Base-by-base conservation (phyloP, 2,329 filamentous ascomycete species). In the Fusarium palustre region DNA sequence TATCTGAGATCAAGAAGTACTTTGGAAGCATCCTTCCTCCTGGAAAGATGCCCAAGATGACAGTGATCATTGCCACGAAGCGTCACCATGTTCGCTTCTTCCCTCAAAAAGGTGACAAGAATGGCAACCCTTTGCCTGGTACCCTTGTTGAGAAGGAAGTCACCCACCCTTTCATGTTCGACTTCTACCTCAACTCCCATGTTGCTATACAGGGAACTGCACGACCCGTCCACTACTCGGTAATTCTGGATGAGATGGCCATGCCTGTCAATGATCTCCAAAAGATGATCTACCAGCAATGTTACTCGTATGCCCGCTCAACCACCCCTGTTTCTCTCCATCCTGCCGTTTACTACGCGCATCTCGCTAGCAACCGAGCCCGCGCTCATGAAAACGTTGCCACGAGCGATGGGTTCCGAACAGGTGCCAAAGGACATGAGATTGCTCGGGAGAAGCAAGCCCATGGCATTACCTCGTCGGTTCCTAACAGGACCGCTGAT, bases 71-170 rank as follows among this genome's bases (percentile, higher is more conserved):
- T 46, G 94, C 92, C 2, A 94, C 92, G 2, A 99, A 99, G 85
- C 91, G 96, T 5, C 96, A 99, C 72, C 95, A 97, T 75, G 90
- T 97, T 55, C 92, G 96, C 18, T 94, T 97, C 78, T 98, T 98
- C 82, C 95, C 96, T 0, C 85, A 88, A 48, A 79, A 82, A 0
- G 80, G 78, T 20, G 96, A 99, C 76, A 85, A 85, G 49, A 97
- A 97, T 69, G 87, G 85, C 36, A 99, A 98, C 75, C 87, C 94
- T 1, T 79, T 95, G 0, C 95, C 95, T 0, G 97, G 96, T 5
- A 97, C 92, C 0, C 77, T 99, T 1, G 90, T 99, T 7, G 95
- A 98, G 79, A 86, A 85, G 34, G 95, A 97, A 61, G 90, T 97
- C n/a, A 97, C 94, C 0, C 92, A 95, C 74, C 93, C 96, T 0